Percentiles rank a stretch among this genome's conserved stretches.
phyloP scores from a whole-genome alignment of 345 rosid genomes.

The Eucalyptus tenuipes region DNA sequence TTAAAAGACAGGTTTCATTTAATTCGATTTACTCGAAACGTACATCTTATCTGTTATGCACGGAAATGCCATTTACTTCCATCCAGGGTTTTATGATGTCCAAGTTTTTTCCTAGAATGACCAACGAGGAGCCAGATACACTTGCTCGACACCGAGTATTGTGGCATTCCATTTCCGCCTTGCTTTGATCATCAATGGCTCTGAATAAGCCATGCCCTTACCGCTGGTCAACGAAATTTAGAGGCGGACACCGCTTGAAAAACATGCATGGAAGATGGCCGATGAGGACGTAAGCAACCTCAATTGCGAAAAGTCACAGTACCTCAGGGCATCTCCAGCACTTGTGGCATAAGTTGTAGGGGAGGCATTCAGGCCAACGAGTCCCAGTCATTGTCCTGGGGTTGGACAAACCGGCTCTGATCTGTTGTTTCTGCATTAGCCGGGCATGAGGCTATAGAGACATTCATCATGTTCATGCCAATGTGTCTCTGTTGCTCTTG shows the following conservation, averaged over 20 bases:
- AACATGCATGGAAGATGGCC: background rate
- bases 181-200: background rate
- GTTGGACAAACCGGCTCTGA: background rate
- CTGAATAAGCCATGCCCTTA: background rate
- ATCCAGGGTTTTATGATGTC: background rate
- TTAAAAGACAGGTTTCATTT: background rate
- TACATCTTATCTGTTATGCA: background rate
- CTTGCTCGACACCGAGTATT: background rate
- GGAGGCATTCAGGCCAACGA: background rate
- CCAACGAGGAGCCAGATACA: background rate
- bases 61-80: background rate
- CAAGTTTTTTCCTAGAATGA: background rate
- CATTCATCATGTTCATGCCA: background rate
- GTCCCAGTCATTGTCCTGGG: background rate
- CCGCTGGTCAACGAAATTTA: background rate
- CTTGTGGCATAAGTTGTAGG: background rate
- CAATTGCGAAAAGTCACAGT: background rate
- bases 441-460: background rate
- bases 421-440: background rate
- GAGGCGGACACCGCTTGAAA: background rate
- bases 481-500: background rate
- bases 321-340: background rate
- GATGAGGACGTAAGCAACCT: background rate
- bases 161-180: background rate
- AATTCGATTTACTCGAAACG: background rate